Base-by-base conservation (phyloP, 2,329 filamentous ascomycete species). In the Ampelomyces quisqualis region DNA sequence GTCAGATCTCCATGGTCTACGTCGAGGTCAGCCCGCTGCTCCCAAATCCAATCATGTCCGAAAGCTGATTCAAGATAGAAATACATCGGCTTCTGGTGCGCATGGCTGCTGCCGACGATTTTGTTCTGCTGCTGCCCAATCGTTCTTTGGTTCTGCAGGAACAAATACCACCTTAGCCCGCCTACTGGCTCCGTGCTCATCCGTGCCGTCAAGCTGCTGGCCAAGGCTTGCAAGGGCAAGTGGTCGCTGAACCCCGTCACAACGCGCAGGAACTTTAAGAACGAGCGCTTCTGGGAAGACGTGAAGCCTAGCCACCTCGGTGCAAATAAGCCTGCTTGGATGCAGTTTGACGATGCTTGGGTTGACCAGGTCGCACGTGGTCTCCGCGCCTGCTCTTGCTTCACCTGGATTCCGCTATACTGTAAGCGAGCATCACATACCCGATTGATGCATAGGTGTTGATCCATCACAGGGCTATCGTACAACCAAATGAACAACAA, bases 261-360 rank as follows among this genome's bases (percentile, higher is more conserved):
- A 15, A 84, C 80, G 13, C 82, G 76, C 62, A 76, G 70, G 55
- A 79, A 81, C 55, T 73, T 84, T 55, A 75, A 79, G 45, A 71
- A 74, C 37, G 72, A 73, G 5, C 72, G 73, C 11, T 77, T 86
- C 69, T 89, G 85, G 81, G 80, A 88, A 18, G 61, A 73, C 3
- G 80, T 81, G 45, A 87, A 86, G 70, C 86, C 86, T 3, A 85
- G 81, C 61, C 71, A 74, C 23, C 73, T 88, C 7, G 70, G 76
- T 24, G 66, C 65, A 1, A 63, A 74, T 49, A 81, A 82, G 39
- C 86, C 86, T 0, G 27, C 40, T 0, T 90, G 85, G 85, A 90
- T 90, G 84, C 86, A 82, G 0, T 90, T 89, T 54, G 86, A 91
- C 48, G 88, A 91, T 53, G 80, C 80, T 37, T 91, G 86, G 86